Evolutionary conservation across 371 early-diverging fungal genomes (phyloP).

Genomic region (Sporodiniella umbellata): DNA sequence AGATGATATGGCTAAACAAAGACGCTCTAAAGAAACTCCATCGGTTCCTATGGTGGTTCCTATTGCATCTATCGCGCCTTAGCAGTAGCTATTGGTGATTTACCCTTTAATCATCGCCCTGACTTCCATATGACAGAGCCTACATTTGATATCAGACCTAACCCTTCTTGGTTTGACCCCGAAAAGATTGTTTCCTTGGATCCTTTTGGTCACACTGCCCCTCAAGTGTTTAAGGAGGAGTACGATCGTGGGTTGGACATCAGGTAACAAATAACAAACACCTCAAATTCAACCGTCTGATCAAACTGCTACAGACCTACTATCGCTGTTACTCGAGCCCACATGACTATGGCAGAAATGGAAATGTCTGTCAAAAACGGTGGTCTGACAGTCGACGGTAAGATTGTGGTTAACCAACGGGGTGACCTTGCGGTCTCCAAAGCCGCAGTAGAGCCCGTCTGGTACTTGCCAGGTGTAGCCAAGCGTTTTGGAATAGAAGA

Average conservation of each 20-base stretch:
- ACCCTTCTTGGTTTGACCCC: slow-evolving; percentile 84
- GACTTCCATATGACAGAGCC: slow-evolving; percentile 91
- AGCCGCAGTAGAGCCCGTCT: slow-evolving; percentile 96
- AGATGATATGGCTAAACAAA: not conserved
- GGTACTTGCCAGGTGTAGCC: slow-evolving; percentile 94
- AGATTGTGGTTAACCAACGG: slow-evolving; percentile 69
- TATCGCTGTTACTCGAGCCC: slow-evolving; percentile 93
- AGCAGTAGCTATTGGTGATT: slow-evolving; percentile 90
- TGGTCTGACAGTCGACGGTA: slow-evolving; percentile 73
- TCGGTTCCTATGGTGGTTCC: slow-evolving; percentile 94
- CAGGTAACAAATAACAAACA: slow-evolving; percentile 47
- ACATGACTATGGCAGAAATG: slow-evolving; percentile 92
- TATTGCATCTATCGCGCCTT: slow-evolving; percentile 92
- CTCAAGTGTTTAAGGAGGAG: slow-evolving; percentile 58
- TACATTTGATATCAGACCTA: slow-evolving; percentile 78
- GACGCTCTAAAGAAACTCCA: slow-evolving; percentile 65
- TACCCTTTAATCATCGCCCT: slow-evolving; percentile 80
- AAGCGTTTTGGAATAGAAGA: slow-evolving; percentile 88
- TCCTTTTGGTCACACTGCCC: slow-evolving; percentile 87
- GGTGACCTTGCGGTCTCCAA: slow-evolving; percentile 91
- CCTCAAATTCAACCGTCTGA: too few relatives aligned
- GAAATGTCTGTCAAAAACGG: slow-evolving; percentile 73
- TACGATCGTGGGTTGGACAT: slow-evolving; percentile 79
- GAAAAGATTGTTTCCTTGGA: slow-evolving; percentile 93
- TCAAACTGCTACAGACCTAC: slow-evolving; percentile 66